phyloP scores from a whole-genome alignment of 805 yeast genomes.

The Wickerhamomyces pijperi region DNA sequence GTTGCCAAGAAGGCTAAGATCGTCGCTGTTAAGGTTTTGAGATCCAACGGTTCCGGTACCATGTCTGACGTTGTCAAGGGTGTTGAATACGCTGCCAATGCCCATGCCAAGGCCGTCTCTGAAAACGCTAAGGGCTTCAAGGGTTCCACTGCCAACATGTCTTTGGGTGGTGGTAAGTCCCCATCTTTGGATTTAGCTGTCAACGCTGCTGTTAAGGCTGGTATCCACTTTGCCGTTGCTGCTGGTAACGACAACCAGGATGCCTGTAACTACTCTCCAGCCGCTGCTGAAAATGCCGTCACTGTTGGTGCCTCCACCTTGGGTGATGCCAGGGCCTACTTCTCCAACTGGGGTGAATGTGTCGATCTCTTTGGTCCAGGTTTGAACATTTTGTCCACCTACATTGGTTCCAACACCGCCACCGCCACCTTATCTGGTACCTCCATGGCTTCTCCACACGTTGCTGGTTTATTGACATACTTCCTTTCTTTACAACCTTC shows the following conservation, averaged over 20 bases:
- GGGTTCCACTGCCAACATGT: conserved; percentile 87
- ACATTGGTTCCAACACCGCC: conserved; percentile 64
- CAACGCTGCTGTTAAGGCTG: conserved; percentile 80
- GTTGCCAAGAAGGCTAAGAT: conserved; percentile 72
- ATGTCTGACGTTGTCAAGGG: conserved; percentile 81
- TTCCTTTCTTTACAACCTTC: conserved; percentile 80
- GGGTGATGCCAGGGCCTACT: conserved; percentile 84
- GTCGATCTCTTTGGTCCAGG: conserved; percentile 98
- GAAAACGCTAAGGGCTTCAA: conserved; percentile 54
- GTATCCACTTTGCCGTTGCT: conserved; percentile 88
- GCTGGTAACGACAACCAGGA: conserved; percentile 93
- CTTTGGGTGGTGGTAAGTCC: conserved; percentile 88
- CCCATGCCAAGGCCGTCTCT: conserved; percentile 46
- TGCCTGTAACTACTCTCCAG: conserved; percentile 90
- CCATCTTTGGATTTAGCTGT: conserved; percentile 81
- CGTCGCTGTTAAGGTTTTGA: conserved; percentile 76
- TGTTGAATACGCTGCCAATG: conserved; percentile 71
- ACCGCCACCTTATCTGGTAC: conserved; percentile 88
- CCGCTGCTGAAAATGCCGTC: conserved; percentile 71
- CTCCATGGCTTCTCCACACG: conserved; percentile 97
- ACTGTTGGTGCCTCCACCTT: conserved; percentile 94
- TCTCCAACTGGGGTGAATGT: conserved; percentile 92
- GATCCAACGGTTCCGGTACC: conserved; percentile 73
- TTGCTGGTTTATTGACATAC: conserved; percentile 84
- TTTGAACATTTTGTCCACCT: conserved; percentile 73